Percentiles rank a stretch among this genome's conserved stretches.
Evolutionary conservation across 176 grass and related monocot genomes (phyloP).

Genomic region (Oryza officinalis): DNA sequence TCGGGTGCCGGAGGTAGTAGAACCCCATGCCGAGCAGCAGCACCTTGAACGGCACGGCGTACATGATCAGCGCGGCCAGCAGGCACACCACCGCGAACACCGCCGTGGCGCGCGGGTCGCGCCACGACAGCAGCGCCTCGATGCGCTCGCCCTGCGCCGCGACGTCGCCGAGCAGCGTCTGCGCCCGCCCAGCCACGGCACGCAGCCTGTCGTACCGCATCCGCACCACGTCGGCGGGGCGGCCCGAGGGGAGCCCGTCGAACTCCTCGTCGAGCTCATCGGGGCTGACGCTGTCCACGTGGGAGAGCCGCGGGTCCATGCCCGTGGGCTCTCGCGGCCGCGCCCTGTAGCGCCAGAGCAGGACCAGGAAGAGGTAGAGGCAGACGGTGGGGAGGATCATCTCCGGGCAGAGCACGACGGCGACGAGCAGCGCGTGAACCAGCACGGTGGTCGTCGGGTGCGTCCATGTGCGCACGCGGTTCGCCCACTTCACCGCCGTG

Average conservation of each 20-base stretch:
- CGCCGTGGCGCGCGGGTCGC: constrained; percentile 80
- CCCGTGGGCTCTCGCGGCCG: constrained; percentile 62
- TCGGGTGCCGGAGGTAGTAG: constrained; percentile 85
- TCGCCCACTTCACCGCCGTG: constrained; percentile 53
- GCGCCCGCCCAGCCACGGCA: constrained; percentile 76
- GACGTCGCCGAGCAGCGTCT: constrained; percentile 89
- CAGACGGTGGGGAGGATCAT: constrained; percentile 80
- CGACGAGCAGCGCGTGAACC: constrained; percentile 73
- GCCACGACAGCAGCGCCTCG: constrained; percentile 86
- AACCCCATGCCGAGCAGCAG: constrained; percentile 73
- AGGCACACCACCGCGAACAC: constrained; percentile 65
- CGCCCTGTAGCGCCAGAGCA: constrained; percentile 80
- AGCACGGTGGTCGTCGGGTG: constrained; percentile 78
- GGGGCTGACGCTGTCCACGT: constrained; percentile 70
- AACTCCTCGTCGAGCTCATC: constrained; percentile 99
- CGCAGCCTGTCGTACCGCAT: constrained; percentile 83
- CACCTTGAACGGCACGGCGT: constrained; percentile 74
- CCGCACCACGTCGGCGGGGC: constrained; percentile 69
- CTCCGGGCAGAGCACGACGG: constrained; percentile 84
- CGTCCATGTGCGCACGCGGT: constrained; percentile 68
- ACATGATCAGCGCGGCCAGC: constrained; percentile 64
- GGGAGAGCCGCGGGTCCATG: constrained; percentile 84
- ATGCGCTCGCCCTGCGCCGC: constrained; percentile 88
- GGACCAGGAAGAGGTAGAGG: constrained; percentile 78
- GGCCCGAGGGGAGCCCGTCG: constrained; percentile 72